Base-by-base conservation (phyloP, 2,329 filamentous ascomycete species). In the Colletotrichum brevisporum region DNA sequence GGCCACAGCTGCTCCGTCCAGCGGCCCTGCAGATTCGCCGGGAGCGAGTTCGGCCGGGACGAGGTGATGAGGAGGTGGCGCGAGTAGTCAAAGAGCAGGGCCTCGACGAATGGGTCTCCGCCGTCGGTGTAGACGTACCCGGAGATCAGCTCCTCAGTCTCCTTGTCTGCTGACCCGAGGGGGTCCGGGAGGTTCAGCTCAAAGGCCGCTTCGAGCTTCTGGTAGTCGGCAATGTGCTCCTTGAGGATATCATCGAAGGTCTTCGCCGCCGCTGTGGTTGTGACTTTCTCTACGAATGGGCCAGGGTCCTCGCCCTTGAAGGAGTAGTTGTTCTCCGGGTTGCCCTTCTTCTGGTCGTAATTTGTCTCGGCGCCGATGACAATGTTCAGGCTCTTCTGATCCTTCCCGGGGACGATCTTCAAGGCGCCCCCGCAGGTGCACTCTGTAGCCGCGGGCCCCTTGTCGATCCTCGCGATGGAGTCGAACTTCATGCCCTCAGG, bases 41-140 rank as follows among this genome's bases (percentile, higher is more conserved):
- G 88, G 0, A 90, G 79, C 0, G 82, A 83, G 43, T 83, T 84
- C 0, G 79, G 75, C 3, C 88, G 81, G 3, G 85, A 88, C 0
- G 85, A 87, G 0, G 83, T 83, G 56, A 90, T 87, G 63, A 90
- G 81, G 1, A 90, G 79, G 61, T 89, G 84, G 6, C 85, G 82
- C 5, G 82, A 83, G 56, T 85, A 87, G 70, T 87, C 83, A 70
- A 89, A 88, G 4, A 88, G 79, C 1, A 89, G 77, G 2, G 78
- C 80, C 58, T 89, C 85, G 2, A 90, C 75, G 45, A 82, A 88
- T 0, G 87, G 85, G 62, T 89, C 83, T 2, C 84, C 81, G 0
- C 72, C 51, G n/a, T 68, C 72, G 5, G 75, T 74, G 13, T 73
- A 72, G 43, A 76, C 72, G 43, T 82, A 81, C 16, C 71, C 71